A percentile compares a stretch with the other conserved stretches of the same genome.
Conservation (phyloP, 2,329 filamentous ascomycete genomes). For the Pseudogymnoascus pannorum region DNA sequence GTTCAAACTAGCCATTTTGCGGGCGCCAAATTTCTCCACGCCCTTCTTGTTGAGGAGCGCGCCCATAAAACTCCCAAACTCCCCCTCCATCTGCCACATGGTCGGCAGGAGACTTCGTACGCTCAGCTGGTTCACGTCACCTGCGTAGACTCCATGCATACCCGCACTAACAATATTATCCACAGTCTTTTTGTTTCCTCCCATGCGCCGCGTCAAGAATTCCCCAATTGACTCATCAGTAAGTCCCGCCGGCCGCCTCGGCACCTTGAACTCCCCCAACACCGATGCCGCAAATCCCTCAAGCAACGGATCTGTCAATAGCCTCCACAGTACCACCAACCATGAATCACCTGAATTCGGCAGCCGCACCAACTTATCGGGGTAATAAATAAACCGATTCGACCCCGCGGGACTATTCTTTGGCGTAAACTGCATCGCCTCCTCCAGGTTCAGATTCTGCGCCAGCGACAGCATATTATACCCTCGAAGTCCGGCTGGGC, state of each 20-base stretch:
- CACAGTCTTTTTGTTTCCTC: constrained; percentile 46
- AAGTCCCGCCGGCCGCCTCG: constrained; percentile 28
- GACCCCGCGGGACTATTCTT: constrained; percentile 43
- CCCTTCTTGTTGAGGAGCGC: neutral
- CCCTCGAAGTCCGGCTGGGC: constrained; percentile 20
- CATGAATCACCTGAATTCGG: constrained; percentile 38
- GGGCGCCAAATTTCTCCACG: neutral
- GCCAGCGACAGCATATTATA: constrained; percentile 22
- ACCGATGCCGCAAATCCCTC: constrained; percentile 31
- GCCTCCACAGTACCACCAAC: constrained; percentile 24
- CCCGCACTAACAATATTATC: constrained; percentile 70
- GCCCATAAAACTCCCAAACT: constrained; percentile 28
- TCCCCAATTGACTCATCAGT: constrained; percentile 65
- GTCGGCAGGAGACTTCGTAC: constrained; percentile 47
- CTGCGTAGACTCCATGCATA: constrained; percentile 86
- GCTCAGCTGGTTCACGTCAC: constrained; percentile 76
- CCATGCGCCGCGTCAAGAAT: constrained; percentile 49
- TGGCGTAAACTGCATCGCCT: constrained; percentile 48
- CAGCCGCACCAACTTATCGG: constrained; percentile 66
- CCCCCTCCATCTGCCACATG: constrained; percentile 22
- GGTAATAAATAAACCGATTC: constrained; percentile 82
- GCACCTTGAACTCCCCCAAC: constrained; percentile 26
- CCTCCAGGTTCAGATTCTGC: constrained; percentile 45
- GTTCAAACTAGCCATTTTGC: neutral
- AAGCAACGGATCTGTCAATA: constrained; percentile 50